These are phyloP conservation scores for Xylaria sp. DNA, from an alignment of 2,329 filamentous ascomycete species.

Conservation along the genomic window DNA sequence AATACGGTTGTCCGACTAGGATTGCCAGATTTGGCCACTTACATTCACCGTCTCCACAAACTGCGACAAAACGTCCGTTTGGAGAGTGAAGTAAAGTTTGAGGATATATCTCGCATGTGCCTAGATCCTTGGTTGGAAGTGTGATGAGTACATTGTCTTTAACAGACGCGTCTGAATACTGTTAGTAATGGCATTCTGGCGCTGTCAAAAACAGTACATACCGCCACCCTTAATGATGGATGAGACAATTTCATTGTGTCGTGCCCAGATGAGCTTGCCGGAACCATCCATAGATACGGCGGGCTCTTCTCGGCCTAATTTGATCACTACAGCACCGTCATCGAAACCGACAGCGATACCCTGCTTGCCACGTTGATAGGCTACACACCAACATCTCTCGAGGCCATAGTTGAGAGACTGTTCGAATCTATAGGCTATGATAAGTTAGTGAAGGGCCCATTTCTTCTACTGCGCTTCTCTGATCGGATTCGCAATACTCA, in stretches of 20 bases:
- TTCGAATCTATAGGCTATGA: constrained; percentile 78
- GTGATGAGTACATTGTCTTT: constrained; percentile 90
- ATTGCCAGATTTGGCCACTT: background rate
- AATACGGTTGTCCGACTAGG: background rate
- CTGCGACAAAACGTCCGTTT: constrained; percentile 82
- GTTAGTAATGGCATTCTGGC: constrained; percentile 35
- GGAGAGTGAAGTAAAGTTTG: constrained; percentile 95
- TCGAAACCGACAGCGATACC: constrained; percentile 96
- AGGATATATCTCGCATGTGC: constrained; percentile 95
- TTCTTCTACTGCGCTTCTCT: background rate
- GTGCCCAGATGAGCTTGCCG: constrained; percentile 95
- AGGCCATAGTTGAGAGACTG: constrained; percentile 95
- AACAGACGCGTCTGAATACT: constrained; percentile 67
- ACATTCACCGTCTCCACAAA: constrained; percentile 91
- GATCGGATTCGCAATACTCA: constrained; percentile 4
- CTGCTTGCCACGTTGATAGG: constrained; percentile 93
- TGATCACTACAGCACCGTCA: constrained; percentile 95
- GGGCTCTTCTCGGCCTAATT: constrained; percentile 95
- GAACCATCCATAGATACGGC: constrained; percentile 97
- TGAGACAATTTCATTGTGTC: constrained; percentile 93
- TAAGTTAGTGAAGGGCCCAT: constrained; percentile 4
- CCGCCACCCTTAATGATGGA: constrained; percentile 90
- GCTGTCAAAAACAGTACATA: constrained; percentile 42
- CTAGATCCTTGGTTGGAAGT: constrained; percentile 90
- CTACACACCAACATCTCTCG: constrained; percentile 96